Evolutionary conservation across 768 basidiomycete genomes (phyloP).

Genomic region (Tulasnella sp.): DNA sequence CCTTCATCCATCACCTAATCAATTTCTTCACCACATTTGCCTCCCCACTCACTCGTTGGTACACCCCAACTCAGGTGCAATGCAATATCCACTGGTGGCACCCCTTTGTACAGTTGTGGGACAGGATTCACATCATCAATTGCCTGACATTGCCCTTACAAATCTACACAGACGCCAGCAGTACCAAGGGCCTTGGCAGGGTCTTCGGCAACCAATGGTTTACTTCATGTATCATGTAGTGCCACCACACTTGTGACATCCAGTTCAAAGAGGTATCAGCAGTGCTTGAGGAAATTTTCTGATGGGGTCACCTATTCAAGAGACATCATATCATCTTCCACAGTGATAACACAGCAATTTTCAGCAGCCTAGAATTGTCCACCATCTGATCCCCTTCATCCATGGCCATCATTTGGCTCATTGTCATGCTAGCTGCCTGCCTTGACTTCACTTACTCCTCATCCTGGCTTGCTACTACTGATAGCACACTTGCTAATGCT

Average conservation of each 20-base stretch:
- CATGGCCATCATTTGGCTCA: constrained; percentile 13
- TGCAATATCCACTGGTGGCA: background rate
- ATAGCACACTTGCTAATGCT: constrained; percentile 19
- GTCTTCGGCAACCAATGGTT: background rate
- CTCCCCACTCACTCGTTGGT: constrained; percentile 19
- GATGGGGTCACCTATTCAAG: background rate
- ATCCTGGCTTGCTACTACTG: constrained; percentile 17
- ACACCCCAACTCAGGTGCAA: background rate
- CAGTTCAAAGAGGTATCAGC: too few relatives aligned
- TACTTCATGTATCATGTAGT: too few relatives aligned
- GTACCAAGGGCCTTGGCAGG: too few relatives aligned
- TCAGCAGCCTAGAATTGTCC: background rate
- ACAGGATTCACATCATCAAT: background rate
- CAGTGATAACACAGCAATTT: constrained; percentile 25
- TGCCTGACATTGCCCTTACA: background rate
- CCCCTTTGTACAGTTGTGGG: background rate
- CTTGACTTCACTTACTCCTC: constrained; percentile 19
- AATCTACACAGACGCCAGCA: background rate
- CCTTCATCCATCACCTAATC: constrained; percentile 25
- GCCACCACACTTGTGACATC: background rate
- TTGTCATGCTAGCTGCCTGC: constrained; percentile 14
- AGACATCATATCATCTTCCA: constrained; percentile 10
- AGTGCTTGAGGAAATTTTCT: too few relatives aligned
- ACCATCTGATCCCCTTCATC: background rate
- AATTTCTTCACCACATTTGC: constrained; percentile 23